Evolutionary conservation across 2,329 filamentous ascomycete species (phyloP).

Genomic region (Stagonosporopsis chrysanthemi): DNA sequence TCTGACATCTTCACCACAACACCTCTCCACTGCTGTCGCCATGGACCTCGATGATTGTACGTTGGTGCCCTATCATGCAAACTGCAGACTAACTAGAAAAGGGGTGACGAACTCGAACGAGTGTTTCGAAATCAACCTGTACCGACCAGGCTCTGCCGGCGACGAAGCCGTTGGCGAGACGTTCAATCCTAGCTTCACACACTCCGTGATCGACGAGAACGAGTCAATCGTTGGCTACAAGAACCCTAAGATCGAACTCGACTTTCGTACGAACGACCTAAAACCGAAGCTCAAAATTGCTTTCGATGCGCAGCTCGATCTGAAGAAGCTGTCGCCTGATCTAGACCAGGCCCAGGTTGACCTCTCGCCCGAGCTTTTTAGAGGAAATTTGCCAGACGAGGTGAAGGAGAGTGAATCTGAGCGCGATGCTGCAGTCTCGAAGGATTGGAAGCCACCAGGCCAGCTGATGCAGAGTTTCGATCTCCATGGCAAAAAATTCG

Average conservation of each 20-base stretch:
- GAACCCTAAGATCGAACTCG: constrained; percentile 76
- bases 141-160: constrained; percentile 35
- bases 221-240: constrained; percentile 92
- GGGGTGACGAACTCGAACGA: constrained; percentile 49
- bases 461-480: constrained; percentile 71
- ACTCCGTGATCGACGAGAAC: constrained; percentile 91
- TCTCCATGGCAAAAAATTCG: constrained; percentile 70
- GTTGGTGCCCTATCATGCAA: background rate
- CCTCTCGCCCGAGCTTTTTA: constrained; percentile 66
- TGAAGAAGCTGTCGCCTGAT: constrained; percentile 67
- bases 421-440: constrained; percentile 28
- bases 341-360: constrained; percentile 68
- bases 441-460: constrained; percentile 75
- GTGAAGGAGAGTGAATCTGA: constrained; percentile 42
- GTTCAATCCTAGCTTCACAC: constrained; percentile 88
- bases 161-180: constrained; percentile 58
- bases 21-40: constrained; percentile 2
- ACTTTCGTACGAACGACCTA: constrained; percentile 76
- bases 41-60: constrained; percentile 48
- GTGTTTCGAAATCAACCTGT: constrained; percentile 49
- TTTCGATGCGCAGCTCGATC: constrained; percentile 76
- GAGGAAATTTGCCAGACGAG: constrained; percentile 51
- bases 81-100: constrained; percentile 26
- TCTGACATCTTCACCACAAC: constrained; percentile 6
- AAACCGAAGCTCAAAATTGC: constrained; percentile 76